A percentile compares a stretch with the other conserved stretches of the same genome.
Conservation (phyloP, 441 rosid species). For the Biscutella laevigata region DNA sequence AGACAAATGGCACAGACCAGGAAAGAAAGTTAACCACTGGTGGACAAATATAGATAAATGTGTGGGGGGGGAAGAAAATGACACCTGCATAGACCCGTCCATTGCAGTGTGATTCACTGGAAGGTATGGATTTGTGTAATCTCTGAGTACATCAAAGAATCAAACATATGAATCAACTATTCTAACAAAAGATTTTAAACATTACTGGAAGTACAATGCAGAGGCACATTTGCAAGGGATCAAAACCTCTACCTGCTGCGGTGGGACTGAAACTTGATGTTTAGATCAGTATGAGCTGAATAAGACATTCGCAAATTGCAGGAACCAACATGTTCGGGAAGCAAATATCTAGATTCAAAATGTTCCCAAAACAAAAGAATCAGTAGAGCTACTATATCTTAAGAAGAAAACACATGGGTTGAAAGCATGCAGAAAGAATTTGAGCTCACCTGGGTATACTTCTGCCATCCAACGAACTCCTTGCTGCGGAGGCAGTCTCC, state of each 20-base stretch:
- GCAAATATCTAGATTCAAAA: slow-evolving; percentile 60
- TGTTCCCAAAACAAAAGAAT: background rate
- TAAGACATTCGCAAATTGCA: slow-evolving; percentile 88
- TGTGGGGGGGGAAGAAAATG: background rate
- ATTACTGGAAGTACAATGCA: background rate
- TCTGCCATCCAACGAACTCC: slow-evolving; percentile 91
- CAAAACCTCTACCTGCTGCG: slow-evolving; percentile 75
- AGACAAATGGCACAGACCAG: slow-evolving; percentile 20
- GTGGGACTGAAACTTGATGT: slow-evolving; percentile 97
- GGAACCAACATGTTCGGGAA: slow-evolving; percentile 69
- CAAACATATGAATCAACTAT: slow-evolving; percentile 8
- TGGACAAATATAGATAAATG: background rate
- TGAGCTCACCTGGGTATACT: slow-evolving; percentile 73
- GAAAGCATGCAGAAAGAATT: slow-evolving; percentile 6
- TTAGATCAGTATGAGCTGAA: slow-evolving; percentile 95
- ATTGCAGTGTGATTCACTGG: slow-evolving; percentile 96
- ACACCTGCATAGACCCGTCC: slow-evolving; percentile 78
- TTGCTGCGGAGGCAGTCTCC: slow-evolving; percentile 83
- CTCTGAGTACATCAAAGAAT: slow-evolving; percentile 39
- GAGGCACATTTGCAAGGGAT: slow-evolving; percentile 4
- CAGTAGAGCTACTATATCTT: background rate
- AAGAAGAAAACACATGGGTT: background rate
- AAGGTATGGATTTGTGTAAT: slow-evolving; percentile 93
- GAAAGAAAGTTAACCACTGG: background rate
- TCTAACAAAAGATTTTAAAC: background rate